Evolutionary conservation across 2,329 filamentous ascomycete genomes (phyloP).

Genomic region (Trichoderma koningiopsis): DNA sequence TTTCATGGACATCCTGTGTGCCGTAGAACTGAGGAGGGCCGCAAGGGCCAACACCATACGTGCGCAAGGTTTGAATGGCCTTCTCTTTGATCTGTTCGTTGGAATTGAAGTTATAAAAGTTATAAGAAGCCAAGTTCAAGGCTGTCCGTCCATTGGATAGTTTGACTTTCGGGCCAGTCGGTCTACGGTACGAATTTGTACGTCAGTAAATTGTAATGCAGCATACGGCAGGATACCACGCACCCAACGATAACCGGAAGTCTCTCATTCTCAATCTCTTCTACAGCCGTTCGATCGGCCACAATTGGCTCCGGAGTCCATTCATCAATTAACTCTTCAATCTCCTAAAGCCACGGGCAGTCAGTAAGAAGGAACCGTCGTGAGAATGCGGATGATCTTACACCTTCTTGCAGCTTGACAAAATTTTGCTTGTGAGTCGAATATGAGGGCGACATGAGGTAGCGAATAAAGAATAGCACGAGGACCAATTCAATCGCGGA

Average conservation of each 20-base stretch:
- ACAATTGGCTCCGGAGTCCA: conserved; percentile 96
- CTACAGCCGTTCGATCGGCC: conserved; percentile 68
- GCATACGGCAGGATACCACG: neutral
- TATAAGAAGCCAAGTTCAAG: conserved; percentile 90
- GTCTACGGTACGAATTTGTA: conserved; percentile 52
- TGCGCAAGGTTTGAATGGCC: conserved; percentile 88
- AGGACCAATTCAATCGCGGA: conserved; percentile 91
- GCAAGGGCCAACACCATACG: conserved; percentile 94
- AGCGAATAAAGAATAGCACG: conserved; percentile 93
- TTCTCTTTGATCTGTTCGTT: conserved; percentile 95
- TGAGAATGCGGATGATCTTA: conserved; percentile 30
- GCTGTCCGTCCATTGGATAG: conserved; percentile 87
- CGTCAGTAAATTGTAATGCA: neutral
- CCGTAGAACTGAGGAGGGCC: conserved; percentile 98
- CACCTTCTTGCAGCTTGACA: conserved; percentile 83
- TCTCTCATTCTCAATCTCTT: conserved; percentile 81
- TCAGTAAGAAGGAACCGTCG: neutral
- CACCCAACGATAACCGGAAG: conserved; percentile 87
- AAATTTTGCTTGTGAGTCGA: conserved; percentile 88
- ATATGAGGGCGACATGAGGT: conserved; percentile 89
- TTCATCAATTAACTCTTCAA: conserved; percentile 94
- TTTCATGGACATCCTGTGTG: conserved; percentile 97
- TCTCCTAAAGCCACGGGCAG: conserved; percentile 58
- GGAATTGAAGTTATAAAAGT: conserved; percentile 95
- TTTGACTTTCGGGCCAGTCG: conserved; percentile 87